Base-by-base conservation (phyloP, 495 filamentous ascomycete species). In the Xylaria nigripes region DNA sequence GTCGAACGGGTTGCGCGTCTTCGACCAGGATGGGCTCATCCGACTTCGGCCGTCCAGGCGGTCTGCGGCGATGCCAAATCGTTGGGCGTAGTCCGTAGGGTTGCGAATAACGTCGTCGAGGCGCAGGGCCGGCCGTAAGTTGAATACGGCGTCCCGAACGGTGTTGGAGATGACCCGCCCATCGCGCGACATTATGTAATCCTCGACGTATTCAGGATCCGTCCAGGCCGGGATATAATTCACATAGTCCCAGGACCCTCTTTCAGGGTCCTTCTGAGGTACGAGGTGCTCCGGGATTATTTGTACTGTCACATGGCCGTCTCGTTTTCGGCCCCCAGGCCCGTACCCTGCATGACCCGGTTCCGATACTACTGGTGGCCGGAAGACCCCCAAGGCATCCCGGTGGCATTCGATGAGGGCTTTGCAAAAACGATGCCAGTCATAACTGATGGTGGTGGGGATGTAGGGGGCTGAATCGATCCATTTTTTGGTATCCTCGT, bases 11-110 rank as follows among this genome's bases (percentile, higher is more conserved):
- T 61, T 41, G 2, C 68, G 64, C 21, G 61, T 68, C 1, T 32
- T 9, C 8, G 69, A 60, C 9, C 48, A 29, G 16, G 58, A 58
- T 2, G 70, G 70, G 8, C 69, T 71, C 29, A 67, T 53, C 41
- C 64, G 62, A 12, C 69, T 71, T 7, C 70, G 66, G 16, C 66
- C 69, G 4, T 58, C 50, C 4, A 34, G 23, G 18, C 58, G 59
- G 18, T 63, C 62, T 0, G 60, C 60, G 18, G 66, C 56, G 10
- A 72, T 69, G 2, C 70, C 70, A 22, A 58, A 71, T 0, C 69
- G 64, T 19, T 29, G 46, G 8, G 70, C 69, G 45, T 66, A 72
- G 1, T 52, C 41, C 1, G 70, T 71, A 12, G 70, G 69, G 2
- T 56, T 50, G 5, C 47, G 55, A 6, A 55, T 6, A 0, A 2